These are phyloP conservation scores for Physcia stellaris DNA, from an alignment of 495 filamentous ascomycete species.

Conservation along the genomic window DNA sequence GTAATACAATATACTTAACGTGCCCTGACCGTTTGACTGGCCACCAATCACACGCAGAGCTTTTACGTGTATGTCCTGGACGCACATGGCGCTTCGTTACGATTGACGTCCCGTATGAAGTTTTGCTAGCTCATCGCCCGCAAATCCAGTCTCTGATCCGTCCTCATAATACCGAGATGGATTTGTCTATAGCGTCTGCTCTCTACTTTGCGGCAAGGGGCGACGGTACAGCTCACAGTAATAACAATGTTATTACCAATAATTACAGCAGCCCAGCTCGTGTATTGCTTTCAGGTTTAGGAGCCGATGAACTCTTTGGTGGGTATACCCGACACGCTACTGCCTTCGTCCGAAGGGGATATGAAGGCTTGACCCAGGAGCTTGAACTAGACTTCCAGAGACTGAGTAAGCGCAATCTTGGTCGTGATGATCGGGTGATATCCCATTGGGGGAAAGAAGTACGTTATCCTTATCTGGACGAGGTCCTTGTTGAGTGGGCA, in stretches of 20 bases:
- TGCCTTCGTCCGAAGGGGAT: slow-evolving; percentile 55
- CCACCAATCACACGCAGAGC: slow-evolving; percentile 57
- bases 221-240: slow-evolving; percentile 34
- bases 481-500: slow-evolving; percentile 70
- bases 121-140: slow-evolving; percentile 55
- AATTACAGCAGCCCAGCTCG: slow-evolving; percentile 59
- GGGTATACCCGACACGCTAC: slow-evolving; percentile 79
- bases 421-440: slow-evolving; percentile 84
- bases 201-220: slow-evolving; percentile 89
- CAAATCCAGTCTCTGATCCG: slow-evolving; percentile 63
- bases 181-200: slow-evolving; percentile 86
- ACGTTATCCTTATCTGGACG: slow-evolving; percentile 86
- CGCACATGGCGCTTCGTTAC: slow-evolving; percentile 68
- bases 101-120: slow-evolving; percentile 72
- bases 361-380: slow-evolving; percentile 61
- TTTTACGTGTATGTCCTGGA: slow-evolving; percentile 54
- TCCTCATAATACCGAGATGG: slow-evolving; percentile 97
- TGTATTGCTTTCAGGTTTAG: slow-evolving; percentile 81
- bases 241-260: slow-evolving; percentile 1
- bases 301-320: slow-evolving; percentile 91
- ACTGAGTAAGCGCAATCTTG: slow-evolving; percentile 84
- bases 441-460: slow-evolving; percentile 82
- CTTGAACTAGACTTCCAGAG: slow-evolving; percentile 75
- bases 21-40: slow-evolving; percentile 90
- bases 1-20: slow-evolving; percentile 45